These are phyloP conservation scores for Candida incommunis DNA, from an alignment of 805 yeast genomes.

Conservation along the genomic window DNA sequence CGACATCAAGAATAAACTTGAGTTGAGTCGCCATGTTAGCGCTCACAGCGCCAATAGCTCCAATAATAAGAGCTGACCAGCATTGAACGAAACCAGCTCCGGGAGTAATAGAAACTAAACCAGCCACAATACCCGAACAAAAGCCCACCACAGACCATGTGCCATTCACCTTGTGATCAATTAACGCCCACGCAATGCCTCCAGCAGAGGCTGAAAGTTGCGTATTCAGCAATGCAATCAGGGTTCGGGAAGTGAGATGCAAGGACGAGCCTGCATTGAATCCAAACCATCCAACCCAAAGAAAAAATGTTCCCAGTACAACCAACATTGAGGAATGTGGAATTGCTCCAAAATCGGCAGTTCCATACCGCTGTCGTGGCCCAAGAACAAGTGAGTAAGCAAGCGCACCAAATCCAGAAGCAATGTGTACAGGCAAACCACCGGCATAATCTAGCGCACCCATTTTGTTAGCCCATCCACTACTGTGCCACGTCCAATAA, in stretches of 20 bases:
- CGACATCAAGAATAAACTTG: slow-evolving; percentile 58
- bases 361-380: slow-evolving; percentile 47
- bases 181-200: slow-evolving; percentile 28
- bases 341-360: slow-evolving; percentile 45
- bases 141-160: slow-evolving; percentile 91
- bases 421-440: slow-evolving; percentile 64
- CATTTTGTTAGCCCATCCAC: slow-evolving; percentile 47
- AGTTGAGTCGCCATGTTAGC: slow-evolving; percentile 81
- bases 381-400: slow-evolving; percentile 56
- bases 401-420: slow-evolving; percentile 57
- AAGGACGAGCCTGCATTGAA: slow-evolving; percentile 60
- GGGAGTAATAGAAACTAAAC: slow-evolving; percentile 90
- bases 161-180: slow-evolving; percentile 43
- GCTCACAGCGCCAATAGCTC: slow-evolving; percentile 54
- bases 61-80: slow-evolving; percentile 66
- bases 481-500: slow-evolving; percentile 59
- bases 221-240: slow-evolving; percentile 39
- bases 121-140: slow-evolving; percentile 88
- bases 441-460: slow-evolving; percentile 66
- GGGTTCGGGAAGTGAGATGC: slow-evolving; percentile 19
- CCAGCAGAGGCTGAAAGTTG: slow-evolving; percentile 38
- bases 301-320: slow-evolving; percentile 51
- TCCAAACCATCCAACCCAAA: slow-evolving; percentile 71
- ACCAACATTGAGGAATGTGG: slow-evolving; percentile 57
- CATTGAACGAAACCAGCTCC: slow-evolving; percentile 92